Base-by-base conservation (phyloP, 805 yeast genomes). In the Pichia scutulata region DNA sequence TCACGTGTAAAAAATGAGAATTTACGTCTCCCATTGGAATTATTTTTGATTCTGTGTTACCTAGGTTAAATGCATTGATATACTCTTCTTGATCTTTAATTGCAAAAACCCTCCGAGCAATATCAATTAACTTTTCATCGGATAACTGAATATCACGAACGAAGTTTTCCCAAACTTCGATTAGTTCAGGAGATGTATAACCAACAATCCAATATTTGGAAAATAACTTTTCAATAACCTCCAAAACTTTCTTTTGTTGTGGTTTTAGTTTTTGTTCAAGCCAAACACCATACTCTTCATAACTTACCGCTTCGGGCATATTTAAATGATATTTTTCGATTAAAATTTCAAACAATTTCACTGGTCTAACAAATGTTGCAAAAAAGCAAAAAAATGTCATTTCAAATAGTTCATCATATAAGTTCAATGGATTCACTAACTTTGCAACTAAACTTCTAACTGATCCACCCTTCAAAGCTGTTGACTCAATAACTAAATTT, bases 241-340 rank as follows among this genome's bases (percentile, higher is more conserved):
- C 79, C 52, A 86, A 72, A 10, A 86, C 86, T 51, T 87, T 73
- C 23, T 76, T 59, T 49, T 89, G 78, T 30, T 85, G 82, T 1
- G 87, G 88, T 51, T 71, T 72, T 52, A 83, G 80, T 60, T 87
- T 87, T 60, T 77, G 78, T 41, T 80, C 79, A 10, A 81, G 73
- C 97, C 97, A 89, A 10, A 74, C 67, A 43, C 80, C 78, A 63
- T 86, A 87, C 60, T 88, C 95, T 54, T 85, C 95, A 60, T 81
- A 86, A 52, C 86, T 80, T 52, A 92, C 68, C 0, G 95, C 96
- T 60, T 87, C 96, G 0, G 97, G 97, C 22, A 96, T 93, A 54
- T 78, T 79, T 16, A 80, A 67, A 49, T 81, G 75, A 66, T 82
- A 92, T 49, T 95, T 72, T 39, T 76, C 75, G 30, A 86, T 76